Evolutionary conservation across 2,329 filamentous ascomycete genomes (phyloP).

Genomic region (Fusarium sp.): DNA sequence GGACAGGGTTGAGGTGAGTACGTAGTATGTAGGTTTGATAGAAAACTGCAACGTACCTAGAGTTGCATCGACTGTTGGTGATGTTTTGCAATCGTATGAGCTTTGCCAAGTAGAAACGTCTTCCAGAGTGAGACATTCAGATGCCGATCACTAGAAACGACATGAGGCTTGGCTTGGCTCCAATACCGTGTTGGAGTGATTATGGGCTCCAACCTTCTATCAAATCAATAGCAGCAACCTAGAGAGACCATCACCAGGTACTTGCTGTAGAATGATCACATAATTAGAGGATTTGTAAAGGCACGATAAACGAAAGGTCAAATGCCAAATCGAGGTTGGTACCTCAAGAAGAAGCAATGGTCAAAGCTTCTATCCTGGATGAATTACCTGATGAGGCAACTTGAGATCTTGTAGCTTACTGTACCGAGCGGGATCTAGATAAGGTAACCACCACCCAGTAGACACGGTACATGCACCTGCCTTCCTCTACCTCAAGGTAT

Average conservation of each 20-base stretch:
- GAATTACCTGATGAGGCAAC: conserved; percentile 35
- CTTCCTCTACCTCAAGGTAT: background rate
- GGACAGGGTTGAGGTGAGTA: conserved; percentile 7
- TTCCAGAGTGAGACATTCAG: background rate
- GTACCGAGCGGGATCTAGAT: conserved; percentile 33
- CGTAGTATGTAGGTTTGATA: conserved; percentile 4
- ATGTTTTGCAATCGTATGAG: conserved; percentile 12
- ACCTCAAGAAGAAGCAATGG: conserved; percentile 22
- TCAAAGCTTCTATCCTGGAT: conserved; percentile 21
- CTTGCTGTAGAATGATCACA: background rate
- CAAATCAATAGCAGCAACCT: background rate
- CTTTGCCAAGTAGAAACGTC: background rate
- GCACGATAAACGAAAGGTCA: background rate
- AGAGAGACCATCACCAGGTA: background rate
- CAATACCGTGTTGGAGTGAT: background rate
- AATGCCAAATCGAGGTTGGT: conserved; percentile 13
- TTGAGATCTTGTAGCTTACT: conserved; percentile 37
- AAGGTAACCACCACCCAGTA: background rate
- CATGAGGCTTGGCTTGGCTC: background rate
- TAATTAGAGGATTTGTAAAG: background rate
- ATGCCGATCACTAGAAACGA: conserved; percentile 1
- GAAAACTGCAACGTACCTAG: conserved; percentile 10
- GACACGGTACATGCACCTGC: background rate
- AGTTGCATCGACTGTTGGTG: conserved; percentile 16
- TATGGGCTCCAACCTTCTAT: background rate